Evolutionary conservation across 345 rosid genomes (phyloP), one percentile per base, ranked within the genome.

Genomic region (Raphanus sativus): DNA sequence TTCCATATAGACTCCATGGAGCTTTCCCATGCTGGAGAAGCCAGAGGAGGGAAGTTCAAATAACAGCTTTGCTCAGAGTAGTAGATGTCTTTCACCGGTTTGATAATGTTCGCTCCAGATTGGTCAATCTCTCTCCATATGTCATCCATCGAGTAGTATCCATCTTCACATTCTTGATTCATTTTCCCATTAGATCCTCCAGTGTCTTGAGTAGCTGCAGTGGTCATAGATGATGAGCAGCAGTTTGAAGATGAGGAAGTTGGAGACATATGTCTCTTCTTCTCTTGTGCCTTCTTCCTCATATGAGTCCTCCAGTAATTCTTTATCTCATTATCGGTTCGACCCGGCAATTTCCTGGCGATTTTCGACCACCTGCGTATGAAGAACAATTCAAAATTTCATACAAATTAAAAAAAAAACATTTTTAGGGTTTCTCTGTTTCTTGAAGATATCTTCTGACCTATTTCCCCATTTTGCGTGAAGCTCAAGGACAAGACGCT

Each of bases 251-350:
- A 87, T 17, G 88, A 77, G 1, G 98, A 77, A 8, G 88, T 75
- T 29, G 87, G 85, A 36, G 86, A 80, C 36, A 59, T 36, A 28
- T 76, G 74, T 58, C 82, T 79, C 70, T 90, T 92, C 84, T 82
- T 87, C 79, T 86, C 91, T 75, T 95, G 99, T 71, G 98, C 94
- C 77, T 88, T 88, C 85, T 95, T 95, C 81, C 99, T 69, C 96
- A 79, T 91, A 75, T 92, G 92, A 63, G 99, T 92, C 81, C 99
- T 87, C 99, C 99, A 95, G 28, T 89, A 95, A 74, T 95, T 95
- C 89, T 95, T 95, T 32, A 95, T 95, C 85, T 95, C 99, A 25
- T 95, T 92, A 74, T 95, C 99, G 1, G 99, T 95, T 36, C 99
- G 83, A 69, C 99, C 99, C 1, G 99, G 99, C 69, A 95, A 75